Evolutionary conservation across 2,329 filamentous ascomycete species (phyloP), one percentile per base, ranked within the genome.

Genomic region (Cladosporium cucumerinum): DNA sequence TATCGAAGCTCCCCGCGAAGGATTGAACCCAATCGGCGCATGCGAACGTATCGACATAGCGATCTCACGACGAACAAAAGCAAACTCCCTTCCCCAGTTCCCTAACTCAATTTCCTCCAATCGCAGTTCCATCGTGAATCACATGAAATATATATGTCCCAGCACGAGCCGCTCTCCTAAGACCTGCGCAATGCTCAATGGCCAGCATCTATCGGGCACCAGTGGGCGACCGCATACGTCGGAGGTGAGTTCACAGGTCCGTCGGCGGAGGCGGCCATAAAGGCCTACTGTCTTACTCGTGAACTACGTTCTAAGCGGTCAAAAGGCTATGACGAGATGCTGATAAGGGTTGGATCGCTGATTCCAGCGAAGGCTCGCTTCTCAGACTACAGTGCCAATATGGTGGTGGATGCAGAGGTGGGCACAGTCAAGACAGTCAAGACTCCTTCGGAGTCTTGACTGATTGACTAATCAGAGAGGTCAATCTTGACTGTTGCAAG

Each of bases 141-240:
- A 5, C 39, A 46, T 21, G 8, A 6, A 46, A 21, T 3, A n/a
- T 18, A 46, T 21, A 0, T 3, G 11, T 21, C n/a, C 12, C 39
- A 46, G 2, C n/a, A 21, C n/a, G n/a, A 46, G 39, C 39, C 39
- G n/a, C n/a, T 12, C 39, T 21, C 39, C 8, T 16, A 2, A 46
- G 3, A 7, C 6, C n/a, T 8, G 39, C 39, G 12, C 2, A 23
- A 5, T 32, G 6, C 26, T 60, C 39, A 60, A 21, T 48, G 57
- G 57, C 57, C 28, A 51, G 3, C 18, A 36, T 12, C 11, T 14
- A 25, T 25, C 57, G 57, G 57, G 43, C 39, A 18, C 57, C 43
- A 60, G 57, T 51, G 57, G 57, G 28, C n/a, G 57, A 30, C 57
- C 43, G 43, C 39, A 49, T 49, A 32, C n/a, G 57, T 60, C 57